A percentile compares a stretch with the other conserved stretches of the same genome.
Conservation (phyloP, 495 filamentous ascomycete species). For the Annulohypoxylon stygium region DNA sequence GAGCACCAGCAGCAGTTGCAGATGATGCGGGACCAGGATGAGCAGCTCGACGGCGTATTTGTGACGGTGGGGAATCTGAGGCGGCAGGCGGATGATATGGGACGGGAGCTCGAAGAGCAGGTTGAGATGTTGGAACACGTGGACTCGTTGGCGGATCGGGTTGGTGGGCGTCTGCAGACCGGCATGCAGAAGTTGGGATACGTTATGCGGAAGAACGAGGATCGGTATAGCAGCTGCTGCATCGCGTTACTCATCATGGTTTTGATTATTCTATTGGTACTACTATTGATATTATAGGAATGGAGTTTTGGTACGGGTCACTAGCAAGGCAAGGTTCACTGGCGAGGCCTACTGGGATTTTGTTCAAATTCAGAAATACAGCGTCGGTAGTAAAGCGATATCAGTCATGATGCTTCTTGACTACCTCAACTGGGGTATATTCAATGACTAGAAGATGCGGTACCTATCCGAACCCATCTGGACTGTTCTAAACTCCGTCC, state of each 20-base stretch:
- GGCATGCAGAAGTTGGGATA: conserved; percentile 87
- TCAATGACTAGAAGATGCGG: conserved; percentile 19
- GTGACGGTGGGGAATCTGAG: conserved; percentile 90
- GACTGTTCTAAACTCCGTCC: conserved; percentile 36
- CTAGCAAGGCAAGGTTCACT: conserved; percentile 17
- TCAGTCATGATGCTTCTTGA: background rate
- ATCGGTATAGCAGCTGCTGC: conserved; percentile 90
- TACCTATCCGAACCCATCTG: conserved; percentile 29
- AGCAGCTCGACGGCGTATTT: conserved; percentile 92
- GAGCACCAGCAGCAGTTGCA: conserved; percentile 92
- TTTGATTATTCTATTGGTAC: conserved; percentile 83
- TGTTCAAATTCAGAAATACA: conserved; percentile 13
- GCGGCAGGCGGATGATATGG: conserved; percentile 94
- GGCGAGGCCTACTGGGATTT: conserved; percentile 30
- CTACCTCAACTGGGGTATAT: conserved; percentile 38
- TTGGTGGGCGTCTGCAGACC: conserved; percentile 84
- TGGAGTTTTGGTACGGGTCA: conserved; percentile 18
- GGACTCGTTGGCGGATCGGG: conserved; percentile 84
- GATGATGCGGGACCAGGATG: conserved; percentile 95
- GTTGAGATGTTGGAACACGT: conserved; percentile 81
- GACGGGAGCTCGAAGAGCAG: conserved; percentile 94
- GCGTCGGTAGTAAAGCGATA: conserved; percentile 32
- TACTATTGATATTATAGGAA: conserved; percentile 68
- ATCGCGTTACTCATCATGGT: conserved; percentile 88
- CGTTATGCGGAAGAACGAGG: conserved; percentile 93